Evolutionary conservation across 148 eudicot species (phyloP).

Genomic region (Beta vulgaris): DNA sequence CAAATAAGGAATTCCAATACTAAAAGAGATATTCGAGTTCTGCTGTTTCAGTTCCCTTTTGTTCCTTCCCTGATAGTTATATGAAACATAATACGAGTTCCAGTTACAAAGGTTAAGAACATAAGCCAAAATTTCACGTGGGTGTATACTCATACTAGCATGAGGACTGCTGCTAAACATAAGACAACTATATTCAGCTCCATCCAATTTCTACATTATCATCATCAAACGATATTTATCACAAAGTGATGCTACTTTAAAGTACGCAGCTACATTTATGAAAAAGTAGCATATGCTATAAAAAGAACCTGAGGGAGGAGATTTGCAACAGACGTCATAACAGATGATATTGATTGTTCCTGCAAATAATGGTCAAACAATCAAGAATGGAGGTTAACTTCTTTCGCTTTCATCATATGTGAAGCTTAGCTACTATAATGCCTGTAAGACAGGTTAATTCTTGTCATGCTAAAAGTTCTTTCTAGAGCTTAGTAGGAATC

Average conservation of each 20-base stretch:
- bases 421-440: background rate
- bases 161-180: background rate
- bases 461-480: background rate
- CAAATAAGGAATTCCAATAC: too few species aligned
- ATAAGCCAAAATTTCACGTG: background rate
- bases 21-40: too few species aligned
- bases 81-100: background rate
- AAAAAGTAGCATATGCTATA: background rate
- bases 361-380: constrained; percentile 32
- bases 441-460: background rate
- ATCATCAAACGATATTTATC: background rate
- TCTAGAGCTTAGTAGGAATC: background rate
- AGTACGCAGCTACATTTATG: background rate
- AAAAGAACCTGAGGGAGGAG: constrained; percentile 78
- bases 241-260: background rate
- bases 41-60: too few species aligned
- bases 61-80: background rate
- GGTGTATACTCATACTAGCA: background rate
- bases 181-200: background rate
- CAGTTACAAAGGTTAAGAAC: background rate
- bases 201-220: background rate
- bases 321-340: constrained; percentile 73
- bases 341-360: constrained; percentile 90
- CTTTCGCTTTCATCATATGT: background rate
- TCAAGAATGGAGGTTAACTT: background rate